phyloP scores from a whole-genome alignment of 2,329 filamentous ascomycete genomes.

The Colletotrichum musae region DNA sequence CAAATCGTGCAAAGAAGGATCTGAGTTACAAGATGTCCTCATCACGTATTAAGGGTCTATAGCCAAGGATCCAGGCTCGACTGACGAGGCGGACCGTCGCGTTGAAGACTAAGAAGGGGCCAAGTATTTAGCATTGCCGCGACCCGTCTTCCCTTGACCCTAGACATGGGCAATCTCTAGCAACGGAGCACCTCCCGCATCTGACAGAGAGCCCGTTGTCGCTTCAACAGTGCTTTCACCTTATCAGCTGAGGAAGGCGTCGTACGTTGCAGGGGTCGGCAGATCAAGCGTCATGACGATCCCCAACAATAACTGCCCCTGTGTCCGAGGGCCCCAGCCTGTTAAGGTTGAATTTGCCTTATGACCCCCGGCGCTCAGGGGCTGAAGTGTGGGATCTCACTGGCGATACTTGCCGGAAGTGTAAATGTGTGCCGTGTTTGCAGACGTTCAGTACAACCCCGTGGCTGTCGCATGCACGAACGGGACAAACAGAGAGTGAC shows the following conservation, averaged over 20 bases:
- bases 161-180: background rate
- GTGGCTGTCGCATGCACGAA: background rate
- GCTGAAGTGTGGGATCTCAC: background rate
- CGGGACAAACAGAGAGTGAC: no score
- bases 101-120: no score
- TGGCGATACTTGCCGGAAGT: slow-evolving; percentile 6
- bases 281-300: slow-evolving; percentile 3
- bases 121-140: no score
- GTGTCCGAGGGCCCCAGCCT: slow-evolving; percentile 1
- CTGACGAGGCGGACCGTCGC: no score
- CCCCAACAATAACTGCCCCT: background rate
- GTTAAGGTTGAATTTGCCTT: slow-evolving; percentile 11
- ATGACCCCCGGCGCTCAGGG: background rate
- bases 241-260: background rate
- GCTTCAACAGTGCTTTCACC: background rate
- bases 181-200: background rate
- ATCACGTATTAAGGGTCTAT: no score
- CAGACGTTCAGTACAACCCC: background rate
- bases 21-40: no score
- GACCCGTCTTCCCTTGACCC: no score
- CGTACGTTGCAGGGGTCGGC: background rate
- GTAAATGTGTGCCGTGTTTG: background rate
- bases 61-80: no score
- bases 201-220: background rate
- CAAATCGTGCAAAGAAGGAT: no score